Evolutionary conservation across 177 flowering plant genomes (phyloP).

Genomic region (Vitis hybrid): DNA sequence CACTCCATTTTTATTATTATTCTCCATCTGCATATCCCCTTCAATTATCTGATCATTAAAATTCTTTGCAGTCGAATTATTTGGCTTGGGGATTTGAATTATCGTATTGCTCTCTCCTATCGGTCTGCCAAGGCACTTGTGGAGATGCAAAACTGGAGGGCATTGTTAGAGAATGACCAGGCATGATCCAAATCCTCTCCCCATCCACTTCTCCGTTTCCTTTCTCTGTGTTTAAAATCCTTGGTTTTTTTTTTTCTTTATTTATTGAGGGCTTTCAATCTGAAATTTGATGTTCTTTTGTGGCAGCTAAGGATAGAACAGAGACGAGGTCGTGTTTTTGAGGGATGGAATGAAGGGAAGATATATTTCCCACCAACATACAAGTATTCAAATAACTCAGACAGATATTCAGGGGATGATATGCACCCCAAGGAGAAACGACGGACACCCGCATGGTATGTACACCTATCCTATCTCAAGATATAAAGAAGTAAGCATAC

Average conservation of each 20-base stretch:
- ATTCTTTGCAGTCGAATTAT: slow-evolving; percentile 62
- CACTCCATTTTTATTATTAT: not conserved
- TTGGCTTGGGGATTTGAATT: slow-evolving; percentile 95
- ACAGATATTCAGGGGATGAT: slow-evolving; percentile 85
- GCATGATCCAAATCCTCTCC: slow-evolving; percentile 27
- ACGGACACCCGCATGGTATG: slow-evolving; percentile 94
- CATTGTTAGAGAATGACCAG: slow-evolving; percentile 87
- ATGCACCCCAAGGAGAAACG: slow-evolving; percentile 85
- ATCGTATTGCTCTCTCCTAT: slow-evolving; percentile 78
- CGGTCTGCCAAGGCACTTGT: slow-evolving; percentile 89
- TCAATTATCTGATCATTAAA: slow-evolving; percentile 6
- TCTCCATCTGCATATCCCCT: not conserved
- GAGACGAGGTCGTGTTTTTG: slow-evolving; percentile 74
- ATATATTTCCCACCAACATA: slow-evolving; percentile 96
- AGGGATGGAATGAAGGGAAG: slow-evolving; percentile 88
- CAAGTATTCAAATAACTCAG: slow-evolving; percentile 86
- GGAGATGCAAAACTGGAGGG: slow-evolving; percentile 96
- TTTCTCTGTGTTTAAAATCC: not conserved
- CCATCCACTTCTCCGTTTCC: not conserved
- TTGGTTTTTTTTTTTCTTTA: not conserved
- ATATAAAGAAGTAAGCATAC: not conserved
- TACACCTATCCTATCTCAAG: slow-evolving; percentile 2
- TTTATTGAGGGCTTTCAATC: not conserved
- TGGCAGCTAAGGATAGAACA: slow-evolving; percentile 80
- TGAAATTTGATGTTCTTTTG: slow-evolving; percentile 15